Base-by-base conservation (phyloP, 179 eudicot species). In the Carnegiea gigantea region DNA sequence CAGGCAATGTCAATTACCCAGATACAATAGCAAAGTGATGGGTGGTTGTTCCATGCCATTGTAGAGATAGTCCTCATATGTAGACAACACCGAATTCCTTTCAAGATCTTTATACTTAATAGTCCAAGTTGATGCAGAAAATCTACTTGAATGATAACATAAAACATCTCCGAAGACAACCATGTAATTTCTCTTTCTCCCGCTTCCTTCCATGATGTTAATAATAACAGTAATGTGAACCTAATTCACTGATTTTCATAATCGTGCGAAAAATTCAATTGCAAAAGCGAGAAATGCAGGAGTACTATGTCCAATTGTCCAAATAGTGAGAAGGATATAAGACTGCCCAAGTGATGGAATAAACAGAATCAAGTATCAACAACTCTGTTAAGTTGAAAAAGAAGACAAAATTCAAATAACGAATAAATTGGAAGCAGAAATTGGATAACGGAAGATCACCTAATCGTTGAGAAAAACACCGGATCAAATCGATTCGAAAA, bases 401-500 rank as follows among this genome's bases (percentile, higher is more conserved):
- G 15, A 26, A 11, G 38, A 51, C 38, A 5, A 44, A 75, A 17
- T 21, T 54, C 23, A 51, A 75, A 51, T 40, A 11, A 53, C 24
- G 43, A 59, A 9, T 36, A 30, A 21, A 54, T 51, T 24, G 64
- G 24, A 62, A 49, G 28, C 30, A 26, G 46, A 70, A 57, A 57
- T 68, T 44, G 77, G 18, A 73, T 49, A 48, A 23, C 24, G 8
- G 36, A 68, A 74, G 30, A 54, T 23, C 79, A 92, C 95, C 95
- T 77, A 82, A 83, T 75, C 68, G 86, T 3, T 44, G 77, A 77
- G 88, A 85, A 77, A 59, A 83, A 43, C 57, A 81, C 54, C 94
- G 93, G 81, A 86, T 74, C 72, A 84, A 85, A 83, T 83, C 62
- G 82, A 38, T 68, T 17, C 81, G 87, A 11, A 65, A 82, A 85